Conservation (phyloP, 345 rosid species). For the Eucalyptus erythrocorys region DNA sequence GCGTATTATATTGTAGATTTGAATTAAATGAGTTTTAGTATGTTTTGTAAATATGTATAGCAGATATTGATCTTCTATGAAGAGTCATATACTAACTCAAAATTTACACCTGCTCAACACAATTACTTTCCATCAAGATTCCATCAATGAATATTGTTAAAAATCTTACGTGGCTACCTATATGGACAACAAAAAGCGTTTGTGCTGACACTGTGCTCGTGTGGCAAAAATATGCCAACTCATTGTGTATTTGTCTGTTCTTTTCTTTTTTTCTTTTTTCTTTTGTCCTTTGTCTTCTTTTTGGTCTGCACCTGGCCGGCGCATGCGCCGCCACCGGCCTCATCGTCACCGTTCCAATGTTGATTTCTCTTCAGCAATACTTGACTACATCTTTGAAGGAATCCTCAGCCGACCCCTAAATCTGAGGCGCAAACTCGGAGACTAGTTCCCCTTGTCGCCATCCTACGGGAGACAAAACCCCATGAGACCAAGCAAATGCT, state of each 20-base stretch:
- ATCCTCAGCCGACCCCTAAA: neutral
- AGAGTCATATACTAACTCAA: neutral
- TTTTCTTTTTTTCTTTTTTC: neutral
- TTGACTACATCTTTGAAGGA: neutral
- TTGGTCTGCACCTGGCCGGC: neutral
- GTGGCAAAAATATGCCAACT: neutral
- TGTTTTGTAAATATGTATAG: no score
- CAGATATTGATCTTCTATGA: no score
- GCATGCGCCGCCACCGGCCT: neutral
- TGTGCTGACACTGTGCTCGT: no score
- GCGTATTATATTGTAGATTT: no score
- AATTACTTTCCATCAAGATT: neutral
- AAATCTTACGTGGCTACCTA: neutral
- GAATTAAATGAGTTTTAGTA: no score
- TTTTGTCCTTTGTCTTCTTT: neutral
- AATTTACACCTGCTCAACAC: neutral
- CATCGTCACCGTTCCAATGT: neutral
- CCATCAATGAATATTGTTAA: neutral
- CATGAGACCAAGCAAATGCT: constrained; percentile 84
- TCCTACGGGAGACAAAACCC: constrained; percentile 67
- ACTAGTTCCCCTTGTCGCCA: constrained; percentile 10
- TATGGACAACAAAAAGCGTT: neutral
- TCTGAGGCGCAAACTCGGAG: neutral
- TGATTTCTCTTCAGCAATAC: neutral
- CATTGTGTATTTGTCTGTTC: neutral